Evolutionary conservation across 371 early-diverging fungal species (phyloP).

Genomic region (Vairimorpha ceranae): DNA sequence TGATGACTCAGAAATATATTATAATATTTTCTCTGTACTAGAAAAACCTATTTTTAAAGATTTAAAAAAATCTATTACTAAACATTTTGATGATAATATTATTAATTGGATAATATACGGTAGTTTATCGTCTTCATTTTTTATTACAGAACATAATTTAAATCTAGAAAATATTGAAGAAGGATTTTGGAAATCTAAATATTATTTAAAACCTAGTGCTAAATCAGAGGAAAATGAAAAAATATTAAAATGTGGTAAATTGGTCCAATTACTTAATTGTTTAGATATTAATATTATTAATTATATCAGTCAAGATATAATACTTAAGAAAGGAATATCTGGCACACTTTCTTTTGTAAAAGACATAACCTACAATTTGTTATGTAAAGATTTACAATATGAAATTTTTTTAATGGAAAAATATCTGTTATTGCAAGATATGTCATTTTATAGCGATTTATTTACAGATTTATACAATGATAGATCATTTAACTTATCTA

Average conservation of each 20-base stretch:
- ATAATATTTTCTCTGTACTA: neutral
- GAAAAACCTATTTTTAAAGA: neutral
- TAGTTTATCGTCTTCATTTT: neutral
- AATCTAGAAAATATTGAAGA: neutral
- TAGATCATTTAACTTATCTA: neutral
- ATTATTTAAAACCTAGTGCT: neutral
- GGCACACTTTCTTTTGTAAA: constrained; percentile 3
- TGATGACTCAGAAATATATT: constrained; percentile 6
- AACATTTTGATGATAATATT: neutral
- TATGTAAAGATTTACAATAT: neutral
- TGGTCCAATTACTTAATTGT: neutral
- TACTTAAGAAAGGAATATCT: neutral
- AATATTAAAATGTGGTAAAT: constrained; percentile 18
- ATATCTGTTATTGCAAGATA: constrained; percentile 18
- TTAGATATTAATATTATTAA: neutral
- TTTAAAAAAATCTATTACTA: neutral
- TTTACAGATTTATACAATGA: constrained; percentile 22
- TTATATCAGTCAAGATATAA: neutral
- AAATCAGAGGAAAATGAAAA: neutral
- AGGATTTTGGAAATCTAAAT: constrained; percentile 8
- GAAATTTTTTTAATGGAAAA: constrained; percentile 12
- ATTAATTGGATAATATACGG: constrained; percentile 15
- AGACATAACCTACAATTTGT: neutral
- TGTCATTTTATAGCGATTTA: constrained; percentile 14
- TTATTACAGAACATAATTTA: constrained; percentile 2